Percentiles rank a stretch among this genome's conserved stretches.
Conservation (phyloP, 2,329 filamentous ascomycete genomes). For the Aaosphaeria arxii region DNA sequence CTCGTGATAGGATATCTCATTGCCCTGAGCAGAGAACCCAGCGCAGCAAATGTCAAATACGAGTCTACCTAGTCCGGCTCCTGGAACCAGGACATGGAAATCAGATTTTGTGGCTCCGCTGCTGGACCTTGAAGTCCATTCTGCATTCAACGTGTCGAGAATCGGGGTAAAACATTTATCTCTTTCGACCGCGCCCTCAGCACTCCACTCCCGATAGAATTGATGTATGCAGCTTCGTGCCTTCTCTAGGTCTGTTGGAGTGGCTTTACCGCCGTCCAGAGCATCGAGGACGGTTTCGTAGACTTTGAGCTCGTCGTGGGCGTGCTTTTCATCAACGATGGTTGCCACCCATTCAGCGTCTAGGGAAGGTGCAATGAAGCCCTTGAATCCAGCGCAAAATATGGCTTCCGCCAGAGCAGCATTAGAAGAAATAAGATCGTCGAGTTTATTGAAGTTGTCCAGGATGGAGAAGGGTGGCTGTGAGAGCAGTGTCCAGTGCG, state of each 20-base stretch:
- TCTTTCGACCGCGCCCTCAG: conserved; percentile 71
- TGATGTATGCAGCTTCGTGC: conserved; percentile 89
- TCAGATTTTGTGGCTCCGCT: conserved; percentile 24
- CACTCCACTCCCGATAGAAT: conserved; percentile 93
- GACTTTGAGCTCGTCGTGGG: conserved; percentile 24
- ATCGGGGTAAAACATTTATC: conserved; percentile 75
- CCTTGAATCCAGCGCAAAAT: conserved; percentile 48
- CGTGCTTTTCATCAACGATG: conserved; percentile 26
- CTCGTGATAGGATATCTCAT: conserved; percentile 94
- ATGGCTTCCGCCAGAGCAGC: conserved; percentile 79
- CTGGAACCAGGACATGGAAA: conserved; percentile 73
- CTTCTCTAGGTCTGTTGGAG: conserved; percentile 77
- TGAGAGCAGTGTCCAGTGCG: conserved; percentile 80
- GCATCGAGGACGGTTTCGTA: conserved; percentile 52
- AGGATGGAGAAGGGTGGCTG: conserved; percentile 79
- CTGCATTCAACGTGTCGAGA: conserved; percentile 58
- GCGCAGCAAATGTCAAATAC: conserved; percentile 79
- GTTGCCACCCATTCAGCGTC: conserved; percentile 32
- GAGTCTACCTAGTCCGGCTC: conserved; percentile 81
- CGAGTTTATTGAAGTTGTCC: conserved; percentile 72
- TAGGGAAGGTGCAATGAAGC: conserved; percentile 29
- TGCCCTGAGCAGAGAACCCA: conserved; percentile 79
- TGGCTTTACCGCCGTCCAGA: conserved; percentile 67
- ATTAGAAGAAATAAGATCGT: conserved; percentile 86
- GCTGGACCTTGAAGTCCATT: conserved; percentile 32